These are phyloP conservation scores for Gloeopeniophorella convolvens DNA, from an alignment of 768 basidiomycete species.

Conservation along the genomic window DNA sequence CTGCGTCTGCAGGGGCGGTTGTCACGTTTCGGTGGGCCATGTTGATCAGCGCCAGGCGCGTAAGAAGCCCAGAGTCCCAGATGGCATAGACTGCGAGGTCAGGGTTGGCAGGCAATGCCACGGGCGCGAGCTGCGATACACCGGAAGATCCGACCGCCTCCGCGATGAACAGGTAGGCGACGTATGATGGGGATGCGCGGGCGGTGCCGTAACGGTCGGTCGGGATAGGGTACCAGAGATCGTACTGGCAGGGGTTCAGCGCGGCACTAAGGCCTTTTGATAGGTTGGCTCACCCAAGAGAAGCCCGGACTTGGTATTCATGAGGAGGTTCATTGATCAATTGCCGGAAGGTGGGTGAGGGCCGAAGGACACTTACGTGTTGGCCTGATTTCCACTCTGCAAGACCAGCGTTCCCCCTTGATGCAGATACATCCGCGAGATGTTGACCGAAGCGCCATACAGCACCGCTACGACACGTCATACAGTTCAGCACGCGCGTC, in stretches of 20 bases:
- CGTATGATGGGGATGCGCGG: slow-evolving; percentile 27
- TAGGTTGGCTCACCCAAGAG: slow-evolving; percentile 22
- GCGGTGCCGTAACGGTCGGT: slow-evolving; percentile 25
- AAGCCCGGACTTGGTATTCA: slow-evolving; percentile 25
- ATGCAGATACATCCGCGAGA: slow-evolving; percentile 30
- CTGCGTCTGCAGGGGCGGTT: slow-evolving; percentile 10
- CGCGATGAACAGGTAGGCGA: slow-evolving; percentile 30
- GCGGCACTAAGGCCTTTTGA: not conserved
- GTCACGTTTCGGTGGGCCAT: slow-evolving; percentile 24
- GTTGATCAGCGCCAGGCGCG: slow-evolving; percentile 27
- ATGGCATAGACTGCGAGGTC: slow-evolving; percentile 29
- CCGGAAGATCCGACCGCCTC: slow-evolving; percentile 27
- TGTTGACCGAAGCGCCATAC: slow-evolving; percentile 26
- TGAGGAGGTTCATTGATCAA: not conserved
- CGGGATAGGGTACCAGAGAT: slow-evolving; percentile 29
- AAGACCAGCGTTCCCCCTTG: slow-evolving; percentile 31
- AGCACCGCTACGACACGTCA: slow-evolving; percentile 22
- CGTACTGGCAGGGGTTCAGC: slow-evolving; percentile 23
- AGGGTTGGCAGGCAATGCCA: slow-evolving; percentile 18
- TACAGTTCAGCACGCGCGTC: slow-evolving; percentile 1
- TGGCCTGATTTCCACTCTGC: slow-evolving; percentile 29
- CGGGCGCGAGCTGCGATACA: slow-evolving; percentile 22
- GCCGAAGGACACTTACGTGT: slow-evolving; percentile 18
- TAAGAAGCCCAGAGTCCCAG: slow-evolving; percentile 23
- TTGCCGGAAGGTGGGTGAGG: not conserved